Conservation (phyloP, 2,329 filamentous ascomycete genomes). For the Akanthomyces dipterigenus region DNA sequence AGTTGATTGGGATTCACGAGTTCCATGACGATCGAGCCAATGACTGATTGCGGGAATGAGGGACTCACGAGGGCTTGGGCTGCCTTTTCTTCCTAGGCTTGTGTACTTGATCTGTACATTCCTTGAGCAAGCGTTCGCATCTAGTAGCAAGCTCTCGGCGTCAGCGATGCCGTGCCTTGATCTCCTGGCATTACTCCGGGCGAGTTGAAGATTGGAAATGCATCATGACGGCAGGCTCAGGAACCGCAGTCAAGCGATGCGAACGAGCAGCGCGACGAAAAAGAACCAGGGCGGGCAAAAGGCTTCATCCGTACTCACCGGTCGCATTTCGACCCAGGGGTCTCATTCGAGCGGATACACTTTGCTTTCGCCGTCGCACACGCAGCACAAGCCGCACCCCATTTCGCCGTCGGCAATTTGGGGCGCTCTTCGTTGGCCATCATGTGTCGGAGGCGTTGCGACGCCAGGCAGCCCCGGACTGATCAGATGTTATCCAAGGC, state of each 20-base stretch:
- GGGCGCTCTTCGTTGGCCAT: constrained; percentile 18
- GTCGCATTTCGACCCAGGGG: constrained; percentile 37
- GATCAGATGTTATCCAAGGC: not conserved
- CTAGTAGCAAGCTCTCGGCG: constrained; percentile 21
- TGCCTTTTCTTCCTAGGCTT: constrained; percentile 45
- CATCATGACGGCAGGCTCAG: not conserved
- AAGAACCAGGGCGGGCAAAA: not conserved
- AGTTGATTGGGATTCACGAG: constrained; percentile 1
- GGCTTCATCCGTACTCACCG: constrained; percentile 23
- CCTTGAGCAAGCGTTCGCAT: constrained; percentile 42
- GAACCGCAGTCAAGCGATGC: not conserved
- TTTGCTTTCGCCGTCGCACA: constrained; percentile 45
- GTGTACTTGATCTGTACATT: constrained; percentile 40
- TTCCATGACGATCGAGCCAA: not conserved
- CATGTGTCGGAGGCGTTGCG: not conserved
- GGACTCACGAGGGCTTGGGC: constrained; percentile 42
- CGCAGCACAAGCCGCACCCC: constrained; percentile 42
- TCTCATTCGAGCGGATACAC: constrained; percentile 36
- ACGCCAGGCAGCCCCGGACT: not conserved
- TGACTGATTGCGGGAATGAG: not conserved
- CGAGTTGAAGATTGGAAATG: not conserved
- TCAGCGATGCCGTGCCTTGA: not conserved
- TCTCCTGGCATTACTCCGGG: not conserved
- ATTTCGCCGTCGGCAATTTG: constrained; percentile 34
- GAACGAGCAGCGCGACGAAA: not conserved